These are phyloP conservation scores for Tripterygium wilfordii DNA, from an alignment of 177 flowering plant species.

Conservation along the genomic window DNA sequence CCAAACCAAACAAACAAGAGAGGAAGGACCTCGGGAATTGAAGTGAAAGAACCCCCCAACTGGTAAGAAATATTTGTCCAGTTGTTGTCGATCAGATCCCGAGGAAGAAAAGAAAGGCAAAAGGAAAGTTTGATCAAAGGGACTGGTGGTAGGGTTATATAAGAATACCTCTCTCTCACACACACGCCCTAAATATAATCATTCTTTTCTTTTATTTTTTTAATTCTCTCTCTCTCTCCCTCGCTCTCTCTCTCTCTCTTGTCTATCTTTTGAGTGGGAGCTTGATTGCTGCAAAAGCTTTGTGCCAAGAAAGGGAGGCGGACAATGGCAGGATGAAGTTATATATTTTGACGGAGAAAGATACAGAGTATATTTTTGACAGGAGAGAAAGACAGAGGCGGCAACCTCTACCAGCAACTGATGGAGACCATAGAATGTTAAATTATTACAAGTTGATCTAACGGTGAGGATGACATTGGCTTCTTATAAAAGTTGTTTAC, in stretches of 20 bases:
- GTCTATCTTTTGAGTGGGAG: constrained; percentile 19
- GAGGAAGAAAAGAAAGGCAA: constrained; percentile 14
- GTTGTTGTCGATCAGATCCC: constrained; percentile 44
- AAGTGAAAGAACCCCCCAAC: constrained; percentile 11
- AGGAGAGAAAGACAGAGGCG: constrained; percentile 13
- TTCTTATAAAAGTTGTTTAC: no score
- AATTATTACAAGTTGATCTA: constrained; percentile 3
- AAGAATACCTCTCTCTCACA: no score
- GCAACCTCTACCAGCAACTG: constrained; percentile 50
- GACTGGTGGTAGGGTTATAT: constrained; percentile 27
- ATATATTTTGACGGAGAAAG: no score
- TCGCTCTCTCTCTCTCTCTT: constrained; percentile 13
- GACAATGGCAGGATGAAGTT: constrained; percentile 20
- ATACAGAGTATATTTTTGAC: no score
- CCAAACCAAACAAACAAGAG: constrained; percentile 2
- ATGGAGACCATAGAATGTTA: constrained; percentile 26
- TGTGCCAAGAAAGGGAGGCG: constrained; percentile 24
- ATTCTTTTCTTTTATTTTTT: no score
- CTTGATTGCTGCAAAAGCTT: constrained; percentile 65
- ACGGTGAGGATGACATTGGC: constrained; percentile 6
- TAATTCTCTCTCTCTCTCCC: no score
- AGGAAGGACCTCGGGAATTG: constrained; percentile 44
- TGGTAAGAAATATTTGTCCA: constrained; percentile 8
- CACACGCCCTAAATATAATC: constrained; percentile 30
- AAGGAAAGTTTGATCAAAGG: constrained; percentile 16